A percentile compares a stretch with the other conserved stretches of the same genome.
Conservation (phyloP, 139 green algal species). For the Chlamydomonas sp. region DNA sequence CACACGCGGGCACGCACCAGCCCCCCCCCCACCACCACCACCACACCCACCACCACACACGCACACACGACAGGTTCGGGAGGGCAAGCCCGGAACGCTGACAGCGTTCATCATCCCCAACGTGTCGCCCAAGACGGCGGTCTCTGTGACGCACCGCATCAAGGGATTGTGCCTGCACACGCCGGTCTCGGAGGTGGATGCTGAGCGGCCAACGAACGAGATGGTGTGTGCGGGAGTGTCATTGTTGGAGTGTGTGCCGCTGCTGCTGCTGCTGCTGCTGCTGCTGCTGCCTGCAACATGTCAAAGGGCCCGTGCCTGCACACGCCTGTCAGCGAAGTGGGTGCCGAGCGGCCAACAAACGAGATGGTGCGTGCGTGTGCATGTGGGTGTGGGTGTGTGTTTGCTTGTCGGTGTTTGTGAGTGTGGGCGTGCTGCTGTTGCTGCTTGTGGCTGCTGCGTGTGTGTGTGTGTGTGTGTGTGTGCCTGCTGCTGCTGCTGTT, state of each 20-base stretch:
- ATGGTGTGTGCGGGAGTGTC: slow-evolving; percentile 34
- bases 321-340: slow-evolving; percentile 22
- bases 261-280: no score
- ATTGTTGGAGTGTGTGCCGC: neutral
- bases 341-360: slow-evolving; percentile 32
- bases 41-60: no score
- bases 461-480: no score
- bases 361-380: slow-evolving; percentile 42
- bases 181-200: slow-evolving; percentile 21
- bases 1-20: no score
- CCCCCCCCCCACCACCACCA: no score
- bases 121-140: slow-evolving; percentile 42
- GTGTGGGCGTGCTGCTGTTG: no score
- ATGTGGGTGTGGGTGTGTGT: no score
- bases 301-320: slow-evolving; percentile 63
- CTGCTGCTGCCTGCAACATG: no score
- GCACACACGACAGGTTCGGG: slow-evolving; percentile 14
- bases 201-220: slow-evolving; percentile 38
- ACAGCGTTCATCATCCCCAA: slow-evolving; percentile 43
- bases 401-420: neutral
- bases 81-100: slow-evolving; percentile 27
- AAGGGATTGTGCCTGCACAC: slow-evolving; percentile 60
- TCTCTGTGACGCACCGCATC: slow-evolving; percentile 40
- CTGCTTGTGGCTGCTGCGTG: no score
- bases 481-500: slow-evolving; percentile 30